phyloP scores from a whole-genome alignment of 495 filamentous ascomycete genomes.

The Hyaloscypha hepaticicola region DNA sequence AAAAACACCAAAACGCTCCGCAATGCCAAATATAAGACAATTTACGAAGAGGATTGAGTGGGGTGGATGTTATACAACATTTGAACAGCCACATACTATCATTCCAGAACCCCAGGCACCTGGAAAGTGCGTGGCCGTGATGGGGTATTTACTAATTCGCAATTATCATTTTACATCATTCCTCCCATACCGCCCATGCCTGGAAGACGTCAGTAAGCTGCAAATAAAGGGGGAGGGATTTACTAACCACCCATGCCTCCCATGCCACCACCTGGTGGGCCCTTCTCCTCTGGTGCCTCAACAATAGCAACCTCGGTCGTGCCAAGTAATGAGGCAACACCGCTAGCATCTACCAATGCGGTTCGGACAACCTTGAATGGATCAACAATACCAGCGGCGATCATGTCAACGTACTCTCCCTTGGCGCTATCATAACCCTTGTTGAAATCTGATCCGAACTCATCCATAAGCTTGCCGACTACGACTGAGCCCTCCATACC shows the following conservation, averaged over 20 bases:
- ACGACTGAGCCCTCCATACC: conserved; percentile 94
- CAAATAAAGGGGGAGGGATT: neutral
- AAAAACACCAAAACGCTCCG: conserved; percentile 29
- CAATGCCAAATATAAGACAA: conserved; percentile 33
- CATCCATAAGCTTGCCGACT: conserved; percentile 96
- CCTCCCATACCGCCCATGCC: conserved; percentile 40
- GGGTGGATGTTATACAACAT: conserved; percentile 33
- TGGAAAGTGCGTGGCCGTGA: conserved; percentile 15
- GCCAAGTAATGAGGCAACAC: conserved; percentile 94
- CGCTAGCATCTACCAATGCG: conserved; percentile 88
- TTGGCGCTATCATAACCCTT: conserved; percentile 94
- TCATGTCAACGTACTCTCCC: conserved; percentile 99
- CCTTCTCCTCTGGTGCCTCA: conserved; percentile 91
- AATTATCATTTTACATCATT: conserved; percentile 48
- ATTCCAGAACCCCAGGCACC: conserved; percentile 18
- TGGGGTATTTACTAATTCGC: conserved; percentile 23
- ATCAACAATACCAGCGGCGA: conserved; percentile 92
- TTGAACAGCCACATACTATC: conserved; percentile 17
- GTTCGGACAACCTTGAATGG: conserved; percentile 99
- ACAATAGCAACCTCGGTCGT: conserved; percentile 98
- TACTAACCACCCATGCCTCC: conserved; percentile 66
- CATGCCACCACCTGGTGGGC: conserved; percentile 58
- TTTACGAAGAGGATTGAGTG: conserved; percentile 31
- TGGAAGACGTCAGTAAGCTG: conserved; percentile 20
- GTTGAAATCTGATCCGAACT: conserved; percentile 92